These are phyloP conservation scores for Pistacia atlantica DNA, from an alignment of 345 rosid genomes.

Conservation along the genomic window DNA sequence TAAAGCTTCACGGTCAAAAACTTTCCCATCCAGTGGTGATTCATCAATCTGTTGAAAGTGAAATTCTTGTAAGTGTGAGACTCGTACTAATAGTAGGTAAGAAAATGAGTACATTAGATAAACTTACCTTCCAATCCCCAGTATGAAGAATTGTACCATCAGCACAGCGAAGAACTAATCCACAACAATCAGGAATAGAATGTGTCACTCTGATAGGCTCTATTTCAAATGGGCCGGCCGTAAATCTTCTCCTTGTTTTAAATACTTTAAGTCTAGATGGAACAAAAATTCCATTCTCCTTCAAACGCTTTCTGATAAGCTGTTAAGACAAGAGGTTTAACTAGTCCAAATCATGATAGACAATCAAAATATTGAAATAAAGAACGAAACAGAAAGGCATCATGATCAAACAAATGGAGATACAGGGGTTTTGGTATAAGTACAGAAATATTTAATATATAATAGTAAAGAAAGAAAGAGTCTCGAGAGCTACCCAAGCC, in stretches of 20 bases:
- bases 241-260: slow-evolving; percentile 65
- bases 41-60: slow-evolving; percentile 77
- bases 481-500: background rate
- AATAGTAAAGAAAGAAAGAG: slow-evolving; percentile 4
- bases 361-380: slow-evolving; percentile 9
- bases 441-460: background rate
- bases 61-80: slow-evolving; percentile 30
- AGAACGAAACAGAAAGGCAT: background rate
- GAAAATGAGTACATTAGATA: slow-evolving; percentile 12
- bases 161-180: slow-evolving; percentile 91
- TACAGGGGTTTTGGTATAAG: background rate
- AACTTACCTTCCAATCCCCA: slow-evolving; percentile 95
- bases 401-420: background rate
- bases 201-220: slow-evolving; percentile 97
- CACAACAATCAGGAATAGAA: slow-evolving; percentile 98
- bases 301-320: slow-evolving; percentile 93
- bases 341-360: slow-evolving; percentile 8
- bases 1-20: slow-evolving; percentile 79
- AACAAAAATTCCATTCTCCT: slow-evolving; percentile 91
- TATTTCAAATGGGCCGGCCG: slow-evolving; percentile 97
- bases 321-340: slow-evolving; percentile 32
- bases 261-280: slow-evolving; percentile 88
- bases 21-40: slow-evolving; percentile 88
- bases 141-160: slow-evolving; percentile 99
- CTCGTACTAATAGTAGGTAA: slow-evolving; percentile 11